Percentiles rank a stretch among this genome's conserved stretches.
Conservation (phyloP, 2,329 filamentous ascomycete genomes). For the Beauveria australis region DNA sequence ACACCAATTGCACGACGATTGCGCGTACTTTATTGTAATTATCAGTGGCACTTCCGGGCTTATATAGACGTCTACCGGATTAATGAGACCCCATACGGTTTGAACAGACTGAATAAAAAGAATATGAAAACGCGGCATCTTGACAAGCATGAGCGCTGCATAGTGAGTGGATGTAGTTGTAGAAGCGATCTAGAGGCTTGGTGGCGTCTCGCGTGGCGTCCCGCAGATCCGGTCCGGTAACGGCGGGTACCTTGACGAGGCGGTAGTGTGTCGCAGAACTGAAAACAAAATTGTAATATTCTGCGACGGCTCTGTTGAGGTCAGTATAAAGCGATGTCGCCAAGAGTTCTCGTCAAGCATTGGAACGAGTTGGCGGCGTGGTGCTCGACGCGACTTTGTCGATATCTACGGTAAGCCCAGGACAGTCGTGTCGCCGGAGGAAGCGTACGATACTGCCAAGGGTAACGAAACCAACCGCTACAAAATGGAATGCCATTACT, state of each 20-base stretch:
- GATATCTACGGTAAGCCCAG: too few relatives aligned
- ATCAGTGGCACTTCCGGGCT: not conserved
- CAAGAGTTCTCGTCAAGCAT: too few relatives aligned
- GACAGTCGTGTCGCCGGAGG: too few relatives aligned
- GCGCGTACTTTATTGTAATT: not conserved
- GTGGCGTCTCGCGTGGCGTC: slow-evolving; percentile 13
- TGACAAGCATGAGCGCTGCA: too few relatives aligned
- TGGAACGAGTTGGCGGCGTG: too few relatives aligned
- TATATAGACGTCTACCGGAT: not conserved
- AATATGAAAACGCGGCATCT: too few relatives aligned
- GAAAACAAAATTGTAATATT: slow-evolving; percentile 2
- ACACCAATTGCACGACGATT: not conserved
- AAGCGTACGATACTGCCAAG: too few relatives aligned
- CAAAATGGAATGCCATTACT: too few relatives aligned
- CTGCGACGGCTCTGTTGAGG: not conserved
- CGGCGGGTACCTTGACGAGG: slow-evolving; percentile 11
- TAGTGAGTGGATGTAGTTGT: not conserved
- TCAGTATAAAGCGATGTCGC: too few relatives aligned
- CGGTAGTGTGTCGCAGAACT: not conserved
- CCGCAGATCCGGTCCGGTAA: slow-evolving; percentile 10
- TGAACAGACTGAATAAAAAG: not conserved
- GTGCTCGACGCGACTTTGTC: too few relatives aligned
- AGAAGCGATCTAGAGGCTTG: slow-evolving; percentile 19
- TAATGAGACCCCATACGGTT: not conserved
- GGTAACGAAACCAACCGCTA: too few relatives aligned